Base-by-base conservation (phyloP, 2,329 filamentous ascomycete genomes). In the Lojkania enalia region DNA sequence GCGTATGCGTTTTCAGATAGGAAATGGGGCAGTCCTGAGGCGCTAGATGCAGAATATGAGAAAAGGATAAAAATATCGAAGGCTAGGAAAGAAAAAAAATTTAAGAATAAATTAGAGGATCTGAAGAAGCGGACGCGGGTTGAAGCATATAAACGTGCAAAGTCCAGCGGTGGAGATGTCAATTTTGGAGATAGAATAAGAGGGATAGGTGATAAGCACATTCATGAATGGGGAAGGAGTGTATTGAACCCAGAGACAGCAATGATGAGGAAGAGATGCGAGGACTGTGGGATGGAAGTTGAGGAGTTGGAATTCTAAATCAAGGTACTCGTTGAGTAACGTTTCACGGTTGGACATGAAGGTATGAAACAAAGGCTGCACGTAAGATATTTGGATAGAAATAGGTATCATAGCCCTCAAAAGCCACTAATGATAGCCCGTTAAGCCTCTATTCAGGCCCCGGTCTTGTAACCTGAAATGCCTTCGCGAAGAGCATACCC, bases 61-160 rank as follows among this genome's bases (percentile, higher is more conserved):
- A 82, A 82, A 51, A 80, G 92, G 14, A 85, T 90, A 64, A 73
- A 75, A 2, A 86, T 94, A 42, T 90, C 90, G 71, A 96, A 95
- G 73, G 81, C 79, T 36, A 78, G 90, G 40, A 95, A 95, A 63
- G 91, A 96, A 67, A 84, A 85, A 60, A 95, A 96, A 69, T 97
- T 97, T 71, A 90, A 88, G 64, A 85, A 83, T 46, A 95, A 95
- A 74, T 75, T 99, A 23, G 78, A 87, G 4, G 91, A 97, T 41
- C 67, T 99, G 52, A 99, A 97, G 77, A 91, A 92, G 71, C 85
- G 91, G 67, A 99, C 94, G 11, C 78, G 90, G 35, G 91, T 95
- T 0, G 94, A 97, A 58, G 89, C 91, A 0, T 95, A 92, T 59
- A 82, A 90, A 43, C 76, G 91, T 38, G 60, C 60, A 20, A 50